A percentile compares a stretch with the other conserved stretches of the same genome.
These are phyloP conservation scores for Histomonas meleagridis DNA, from an alignment of 208 protist genomes.

Conservation along the genomic window DNA sequence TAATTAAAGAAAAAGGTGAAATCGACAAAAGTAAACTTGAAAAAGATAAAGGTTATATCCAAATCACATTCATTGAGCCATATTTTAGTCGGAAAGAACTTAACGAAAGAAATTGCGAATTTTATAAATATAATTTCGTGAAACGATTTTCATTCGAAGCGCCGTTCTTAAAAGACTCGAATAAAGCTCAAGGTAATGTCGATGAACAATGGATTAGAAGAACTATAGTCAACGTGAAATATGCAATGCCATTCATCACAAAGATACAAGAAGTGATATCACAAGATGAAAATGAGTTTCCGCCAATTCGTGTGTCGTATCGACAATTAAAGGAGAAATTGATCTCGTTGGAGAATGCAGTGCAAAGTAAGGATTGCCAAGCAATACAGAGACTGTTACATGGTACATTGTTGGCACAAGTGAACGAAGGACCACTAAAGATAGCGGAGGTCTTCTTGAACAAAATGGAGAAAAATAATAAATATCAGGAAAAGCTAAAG, in stretches of 20 bases:
- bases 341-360: not conserved
- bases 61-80: conserved; percentile 5
- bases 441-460: conserved; percentile 8
- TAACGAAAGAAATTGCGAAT: not conserved
- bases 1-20: not conserved
- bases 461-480: not conserved
- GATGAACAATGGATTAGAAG: not conserved
- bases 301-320: conserved; percentile 1
- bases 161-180: not conserved
- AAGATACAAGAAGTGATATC: not conserved
- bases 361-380: not conserved
- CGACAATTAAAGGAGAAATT: not conserved
- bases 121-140: not conserved
- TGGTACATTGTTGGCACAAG: not conserved
- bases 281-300: not conserved
- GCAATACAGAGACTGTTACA: not conserved
- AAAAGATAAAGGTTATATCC: conserved; percentile 26
- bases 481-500: not conserved
- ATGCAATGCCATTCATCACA: not conserved
- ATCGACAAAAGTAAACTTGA: not conserved
- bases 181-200: not conserved
- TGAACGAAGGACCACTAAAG: conserved; percentile 13
- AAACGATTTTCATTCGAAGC: not conserved
- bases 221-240: not conserved
- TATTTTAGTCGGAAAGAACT: not conserved